Evolutionary conservation across 768 basidiomycete genomes (phyloP), one percentile per base, ranked within the genome.

Genomic region (Boletellus ananiceps): DNA sequence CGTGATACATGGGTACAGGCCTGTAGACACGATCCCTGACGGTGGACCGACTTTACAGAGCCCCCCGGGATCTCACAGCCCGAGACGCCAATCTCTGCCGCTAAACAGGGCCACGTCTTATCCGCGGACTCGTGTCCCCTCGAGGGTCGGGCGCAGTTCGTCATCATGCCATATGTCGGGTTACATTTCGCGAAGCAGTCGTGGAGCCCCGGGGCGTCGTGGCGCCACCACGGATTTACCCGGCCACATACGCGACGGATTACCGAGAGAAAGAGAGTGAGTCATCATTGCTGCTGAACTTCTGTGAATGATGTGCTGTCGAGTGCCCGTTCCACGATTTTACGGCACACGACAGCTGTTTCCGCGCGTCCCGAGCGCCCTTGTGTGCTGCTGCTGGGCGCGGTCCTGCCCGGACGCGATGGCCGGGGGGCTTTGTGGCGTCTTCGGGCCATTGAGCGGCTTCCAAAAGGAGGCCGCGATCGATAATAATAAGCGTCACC

Each of bases 401-500:
- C 19, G 19, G 19, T 3, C 19, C 15, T 18, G n/a, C 16, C 16
- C 29, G 32, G 35, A 18, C 21, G 16, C 15, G 7, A 42, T 31
- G 35, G 40, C 49, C 29, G 43, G 52, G 32, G 50, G 49, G 44
- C 60, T 64, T 64, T 61, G 60, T 62, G 60, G 60, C 60, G 57
- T 50, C 23, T 45, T 47, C 48, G 51, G 31, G 29, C 15, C 19
- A 34, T 19, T 29, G 12, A 19, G 19, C 23, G 6, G 23, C 5
- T 25, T 25, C 23, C 29, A 42, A 11, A 41, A 59, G 39, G 44
- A 31, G 33, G 31, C 43, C 35, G 36, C 35, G 39, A 54, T 55
- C 33, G 46, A 61, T 47, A 62, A 62, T 64, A 61, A 16, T 37
- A 37, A 19, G 19, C 19, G 19, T 19, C 19, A 19, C 19, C 19